phyloP scores from a whole-genome alignment of 352 stramenopile genomes.

The Globisporangium nunn region DNA sequence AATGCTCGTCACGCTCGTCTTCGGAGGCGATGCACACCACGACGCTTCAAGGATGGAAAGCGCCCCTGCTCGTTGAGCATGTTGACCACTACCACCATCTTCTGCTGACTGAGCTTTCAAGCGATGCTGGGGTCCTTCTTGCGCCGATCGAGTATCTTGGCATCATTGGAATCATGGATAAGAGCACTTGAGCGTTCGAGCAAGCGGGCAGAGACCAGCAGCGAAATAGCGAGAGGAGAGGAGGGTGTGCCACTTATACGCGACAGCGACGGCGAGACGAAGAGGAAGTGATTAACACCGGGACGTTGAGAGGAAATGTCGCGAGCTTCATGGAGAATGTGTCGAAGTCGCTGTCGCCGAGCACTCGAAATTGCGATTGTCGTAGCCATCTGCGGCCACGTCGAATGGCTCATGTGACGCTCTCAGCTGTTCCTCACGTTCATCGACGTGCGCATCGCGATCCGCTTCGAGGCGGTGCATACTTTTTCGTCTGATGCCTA shows the following conservation, averaged over 20 bases:
- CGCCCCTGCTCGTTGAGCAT: constrained; percentile 69
- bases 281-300: no score
- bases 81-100: constrained; percentile 66
- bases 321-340: neutral
- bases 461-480: constrained; percentile 36
- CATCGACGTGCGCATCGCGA: constrained; percentile 32
- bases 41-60: constrained; percentile 67
- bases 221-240: neutral
- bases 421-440: constrained; percentile 26
- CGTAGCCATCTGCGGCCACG: constrained; percentile 30
- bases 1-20: constrained; percentile 72
- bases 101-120: constrained; percentile 76
- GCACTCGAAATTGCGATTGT: constrained; percentile 49
- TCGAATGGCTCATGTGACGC: constrained; percentile 38
- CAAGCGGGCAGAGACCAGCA: no score
- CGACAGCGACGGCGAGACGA: no score
- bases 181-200: no score
- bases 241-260: no score
- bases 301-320: no score
- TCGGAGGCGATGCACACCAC: constrained; percentile 62
- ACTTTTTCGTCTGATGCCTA: no score
- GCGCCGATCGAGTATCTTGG: constrained; percentile 56
- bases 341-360: constrained; percentile 23
- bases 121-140: constrained; percentile 43
- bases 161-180: constrained; percentile 40